These are phyloP conservation scores for Lodderomyces margitis DNA, from an alignment of 1,139 yeast genomes.

Conservation along the genomic window DNA sequence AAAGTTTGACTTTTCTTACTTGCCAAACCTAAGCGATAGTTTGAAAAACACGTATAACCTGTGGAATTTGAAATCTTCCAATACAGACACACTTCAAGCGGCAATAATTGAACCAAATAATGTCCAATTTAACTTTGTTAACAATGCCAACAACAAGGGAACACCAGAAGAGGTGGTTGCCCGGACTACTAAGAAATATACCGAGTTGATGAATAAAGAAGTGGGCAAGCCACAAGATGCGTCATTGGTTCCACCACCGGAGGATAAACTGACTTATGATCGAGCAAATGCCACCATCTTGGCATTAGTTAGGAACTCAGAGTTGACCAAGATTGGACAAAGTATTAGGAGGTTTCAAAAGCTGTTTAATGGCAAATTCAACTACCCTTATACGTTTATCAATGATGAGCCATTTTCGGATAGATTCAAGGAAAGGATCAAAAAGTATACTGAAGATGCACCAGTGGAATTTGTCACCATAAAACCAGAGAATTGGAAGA, in stretches of 20 bases:
- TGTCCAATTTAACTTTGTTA: conserved; percentile 35
- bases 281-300: conserved; percentile 72
- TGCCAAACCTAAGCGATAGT: conserved; percentile 7
- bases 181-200: conserved; percentile 32
- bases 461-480: conserved; percentile 59
- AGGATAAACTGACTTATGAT: conserved; percentile 24
- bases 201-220: conserved; percentile 26
- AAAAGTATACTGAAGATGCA: conserved; percentile 40
- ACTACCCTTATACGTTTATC: conserved; percentile 77
- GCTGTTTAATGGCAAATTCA: conserved; percentile 64
- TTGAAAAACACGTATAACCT: conserved; percentile 4
- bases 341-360: conserved; percentile 61
- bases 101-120: conserved; percentile 22
- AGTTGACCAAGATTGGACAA: conserved; percentile 43
- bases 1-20: conserved; percentile 13
- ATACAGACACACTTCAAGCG: conserved; percentile 11
- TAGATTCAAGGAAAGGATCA: conserved; percentile 47
- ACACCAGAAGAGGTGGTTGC: conserved; percentile 29
- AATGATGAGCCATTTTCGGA: conserved; percentile 68
- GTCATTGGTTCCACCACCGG: conserved; percentile 37
- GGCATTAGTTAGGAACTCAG: conserved; percentile 68
- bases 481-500: conserved; percentile 58
- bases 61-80: conserved; percentile 6
- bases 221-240: conserved; percentile 53
- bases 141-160: conserved; percentile 23